Conservation (phyloP, 805 yeast species). For the Ogataea henricii region DNA sequence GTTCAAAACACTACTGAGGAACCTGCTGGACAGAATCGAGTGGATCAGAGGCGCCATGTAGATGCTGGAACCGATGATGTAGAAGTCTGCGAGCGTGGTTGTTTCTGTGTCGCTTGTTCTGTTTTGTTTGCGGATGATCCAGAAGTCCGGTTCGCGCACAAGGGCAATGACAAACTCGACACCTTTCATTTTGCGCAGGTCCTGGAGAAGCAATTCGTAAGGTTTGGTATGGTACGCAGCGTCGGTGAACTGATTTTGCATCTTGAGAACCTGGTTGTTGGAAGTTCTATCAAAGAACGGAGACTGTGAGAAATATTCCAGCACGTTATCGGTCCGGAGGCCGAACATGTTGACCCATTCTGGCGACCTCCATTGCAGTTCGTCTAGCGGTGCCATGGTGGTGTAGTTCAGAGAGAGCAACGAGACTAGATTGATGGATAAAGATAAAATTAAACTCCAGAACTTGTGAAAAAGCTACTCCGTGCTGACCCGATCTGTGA, state of each 20-base stretch:
- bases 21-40: conserved; percentile 70
- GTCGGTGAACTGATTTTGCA: conserved; percentile 88
- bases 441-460: no score
- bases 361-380: conserved; percentile 95
- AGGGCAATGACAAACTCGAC: conserved; percentile 76
- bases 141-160: conserved; percentile 85
- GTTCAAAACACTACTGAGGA: conserved; percentile 50
- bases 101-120: conserved; percentile 55
- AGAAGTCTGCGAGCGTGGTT: conserved; percentile 70
- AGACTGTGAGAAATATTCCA: conserved; percentile 90
- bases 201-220: conserved; percentile 39
- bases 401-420: not conserved
- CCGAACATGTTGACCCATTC: conserved; percentile 95
- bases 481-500: no score
- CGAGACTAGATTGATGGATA: no score
- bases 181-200: conserved; percentile 79
- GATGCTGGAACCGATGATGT: conserved; percentile 87
- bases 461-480: no score
- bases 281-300: conserved; percentile 95
- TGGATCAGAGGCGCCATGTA: conserved; percentile 85
- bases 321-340: conserved; percentile 81
- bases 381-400: conserved; percentile 56
- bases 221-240: conserved; percentile 37
- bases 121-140: conserved; percentile 85
- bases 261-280: conserved; percentile 89